Conservation (phyloP, 2,329 filamentous ascomycete species). For the Lasiodiplodia theobromae region DNA sequence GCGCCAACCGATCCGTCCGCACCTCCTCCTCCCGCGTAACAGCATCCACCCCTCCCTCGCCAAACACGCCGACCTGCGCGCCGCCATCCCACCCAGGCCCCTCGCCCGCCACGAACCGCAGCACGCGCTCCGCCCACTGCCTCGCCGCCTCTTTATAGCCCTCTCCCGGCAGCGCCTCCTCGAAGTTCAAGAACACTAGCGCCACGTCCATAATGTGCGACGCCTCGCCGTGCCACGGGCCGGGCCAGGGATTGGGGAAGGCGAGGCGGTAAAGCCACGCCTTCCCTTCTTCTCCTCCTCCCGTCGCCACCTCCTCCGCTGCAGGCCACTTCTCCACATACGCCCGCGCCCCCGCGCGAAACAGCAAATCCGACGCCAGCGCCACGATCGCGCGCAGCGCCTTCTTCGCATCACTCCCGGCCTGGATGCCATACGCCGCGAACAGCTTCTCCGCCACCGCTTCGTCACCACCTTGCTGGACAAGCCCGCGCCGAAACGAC, state of each 20-base stretch:
- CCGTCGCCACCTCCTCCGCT: slow-evolving; percentile 45
- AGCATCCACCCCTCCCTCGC: not conserved
- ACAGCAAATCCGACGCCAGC: slow-evolving; percentile 36
- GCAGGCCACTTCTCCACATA: slow-evolving; percentile 58
- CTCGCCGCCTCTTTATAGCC: slow-evolving; percentile 36
- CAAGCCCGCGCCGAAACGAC: slow-evolving; percentile 32
- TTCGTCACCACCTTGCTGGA: too few species aligned
- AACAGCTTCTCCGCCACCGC: slow-evolving; percentile 39
- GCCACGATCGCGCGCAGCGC: not conserved
- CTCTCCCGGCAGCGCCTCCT: slow-evolving; percentile 37
- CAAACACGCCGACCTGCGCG: slow-evolving; percentile 15
- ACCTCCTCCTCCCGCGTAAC: not conserved
- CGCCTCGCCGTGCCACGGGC: slow-evolving; percentile 43
- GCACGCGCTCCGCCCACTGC: slow-evolving; percentile 41
- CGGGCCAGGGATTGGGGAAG: slow-evolving; percentile 45
- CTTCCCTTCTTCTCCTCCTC: not conserved
- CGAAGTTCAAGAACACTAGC: slow-evolving; percentile 45
- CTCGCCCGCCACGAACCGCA: slow-evolving; percentile 43
- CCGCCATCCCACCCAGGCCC: slow-evolving; percentile 34
- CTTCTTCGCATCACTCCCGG: slow-evolving; percentile 47
- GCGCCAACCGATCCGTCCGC: slow-evolving; percentile 1
- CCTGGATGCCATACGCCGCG: slow-evolving; percentile 49
- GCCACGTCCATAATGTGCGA: slow-evolving; percentile 45
- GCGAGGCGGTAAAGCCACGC: slow-evolving; percentile 43
- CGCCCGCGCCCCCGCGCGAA: slow-evolving; percentile 51